Conservation (phyloP, 495 filamentous ascomycete genomes). For the Penicillium fimorum region DNA sequence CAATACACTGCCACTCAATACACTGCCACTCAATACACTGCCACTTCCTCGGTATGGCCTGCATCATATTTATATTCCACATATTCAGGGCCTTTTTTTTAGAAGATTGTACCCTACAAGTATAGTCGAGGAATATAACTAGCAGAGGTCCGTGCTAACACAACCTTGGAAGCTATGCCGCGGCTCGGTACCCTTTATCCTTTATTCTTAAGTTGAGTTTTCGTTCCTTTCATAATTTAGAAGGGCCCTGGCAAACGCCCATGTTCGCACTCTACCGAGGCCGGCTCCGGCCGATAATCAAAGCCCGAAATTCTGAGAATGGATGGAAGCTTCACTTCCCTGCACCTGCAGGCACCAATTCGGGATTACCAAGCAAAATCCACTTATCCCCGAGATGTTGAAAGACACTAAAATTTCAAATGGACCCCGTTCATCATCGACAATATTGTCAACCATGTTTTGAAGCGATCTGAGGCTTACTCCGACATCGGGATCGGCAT, state of each 20-base stretch:
- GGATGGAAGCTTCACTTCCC: background rate
- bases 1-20: background rate
- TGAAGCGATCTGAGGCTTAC: background rate
- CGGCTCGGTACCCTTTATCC: background rate
- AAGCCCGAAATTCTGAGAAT: background rate
- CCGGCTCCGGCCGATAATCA: background rate
- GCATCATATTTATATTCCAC: background rate
- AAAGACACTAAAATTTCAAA: background rate
- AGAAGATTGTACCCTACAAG: background rate
- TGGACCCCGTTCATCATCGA: background rate
- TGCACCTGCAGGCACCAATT: no score
- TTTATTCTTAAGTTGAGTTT: background rate
- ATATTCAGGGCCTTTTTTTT: background rate
- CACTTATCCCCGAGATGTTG: background rate
- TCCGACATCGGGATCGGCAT: constrained; percentile 1
- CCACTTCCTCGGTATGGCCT: background rate
- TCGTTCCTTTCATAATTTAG: background rate
- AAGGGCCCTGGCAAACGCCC: background rate
- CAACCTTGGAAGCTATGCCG: background rate
- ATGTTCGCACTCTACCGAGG: background rate
- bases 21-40: background rate
- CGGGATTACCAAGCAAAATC: background rate
- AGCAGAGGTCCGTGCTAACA: background rate
- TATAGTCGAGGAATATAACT: background rate
- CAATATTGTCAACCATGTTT: background rate